Base-by-base conservation (phyloP, 2,329 filamentous ascomycete species). In the Rugonectria rugulosa region DNA sequence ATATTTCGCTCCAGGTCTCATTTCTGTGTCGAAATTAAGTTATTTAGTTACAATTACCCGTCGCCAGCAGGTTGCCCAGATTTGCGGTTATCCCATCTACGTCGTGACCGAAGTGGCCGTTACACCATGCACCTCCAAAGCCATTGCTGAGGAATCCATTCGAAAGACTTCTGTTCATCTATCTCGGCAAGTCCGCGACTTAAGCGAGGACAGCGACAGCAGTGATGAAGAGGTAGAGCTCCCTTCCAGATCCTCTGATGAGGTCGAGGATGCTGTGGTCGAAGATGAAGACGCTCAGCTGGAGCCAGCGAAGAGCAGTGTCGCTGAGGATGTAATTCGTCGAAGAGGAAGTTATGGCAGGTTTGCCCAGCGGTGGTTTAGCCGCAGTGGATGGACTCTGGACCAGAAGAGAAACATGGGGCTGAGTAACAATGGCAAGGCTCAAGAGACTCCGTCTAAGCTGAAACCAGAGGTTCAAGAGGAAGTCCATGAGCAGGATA, bases 291-390 rank as follows among this genome's bases (percentile, higher is more conserved):
- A 75, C 24, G 61, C 71, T 1, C 64, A 68, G 9, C 59, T 71
- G 11, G 68, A 69, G 37, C 70, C 74, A 5, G 69, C 70, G 8
- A 75, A 73, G 29, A 88, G 82, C 60, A 92, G 88, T 63, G 87
- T 97, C 56, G 92, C 89, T 0, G 88, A 96, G 72, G 91, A 98
- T 76, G 93, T 98, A 2, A 94, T 97, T 49, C 85, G 87, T 31
- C 88, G 86, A 53, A 89, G 87, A 64, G 92, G 93, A 1, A 88
- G 87, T 60, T 98, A 97, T 72, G 94, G 93, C 5, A 83, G 91
- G 31, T 97, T 98, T 71, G 91, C 94, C 0, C 86, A 92, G 60
- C 87, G 88, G 56, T 99, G 95, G 95, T 95, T 98, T 70, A 95
- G 91, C 37, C 87, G 85, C 61, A 89, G 87, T 58, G 92, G 91